Conservation (phyloP, 1,284 basidiomycete species). For the Ceratobasidium sp. region DNA sequence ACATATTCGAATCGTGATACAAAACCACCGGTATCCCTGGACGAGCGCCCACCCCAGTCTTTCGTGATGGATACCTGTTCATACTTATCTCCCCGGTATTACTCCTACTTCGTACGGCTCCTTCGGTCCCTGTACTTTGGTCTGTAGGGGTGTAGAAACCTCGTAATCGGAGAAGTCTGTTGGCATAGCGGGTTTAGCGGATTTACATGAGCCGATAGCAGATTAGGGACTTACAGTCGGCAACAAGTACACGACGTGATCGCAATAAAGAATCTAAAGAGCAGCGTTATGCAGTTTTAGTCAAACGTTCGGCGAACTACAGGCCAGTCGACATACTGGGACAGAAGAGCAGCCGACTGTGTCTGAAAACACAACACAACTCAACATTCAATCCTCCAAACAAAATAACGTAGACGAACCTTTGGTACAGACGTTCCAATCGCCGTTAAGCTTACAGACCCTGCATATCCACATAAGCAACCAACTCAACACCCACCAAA, state of each 20-base stretch:
- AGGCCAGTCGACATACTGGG: neutral
- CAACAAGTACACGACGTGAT: slow-evolving; percentile 23
- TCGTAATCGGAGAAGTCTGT: slow-evolving; percentile 28
- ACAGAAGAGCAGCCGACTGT: slow-evolving; percentile 26
- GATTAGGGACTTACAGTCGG: slow-evolving; percentile 16
- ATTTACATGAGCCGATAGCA: neutral
- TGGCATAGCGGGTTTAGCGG: neutral
- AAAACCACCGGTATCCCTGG: too few relatives aligned
- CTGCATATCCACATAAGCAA: neutral
- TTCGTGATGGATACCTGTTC: neutral
- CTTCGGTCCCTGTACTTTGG: neutral
- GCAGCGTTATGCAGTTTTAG: too few relatives aligned
- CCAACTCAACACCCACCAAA: too few relatives aligned
- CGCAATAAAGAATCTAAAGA: slow-evolving; percentile 11
- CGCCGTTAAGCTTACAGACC: slow-evolving; percentile 21
- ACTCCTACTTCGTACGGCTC: neutral
- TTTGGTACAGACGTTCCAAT: slow-evolving; percentile 23
- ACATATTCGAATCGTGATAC: too few relatives aligned
- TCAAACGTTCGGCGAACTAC: too few relatives aligned
- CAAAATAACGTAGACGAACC: neutral
- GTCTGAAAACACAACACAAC: neutral
- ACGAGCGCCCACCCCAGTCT: too few relatives aligned
- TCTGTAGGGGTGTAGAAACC: slow-evolving; percentile 27
- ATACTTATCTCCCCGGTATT: neutral
- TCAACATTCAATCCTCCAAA: neutral